Base-by-base conservation (phyloP, 441 rosid species). In the Mallotus repandus region DNA sequence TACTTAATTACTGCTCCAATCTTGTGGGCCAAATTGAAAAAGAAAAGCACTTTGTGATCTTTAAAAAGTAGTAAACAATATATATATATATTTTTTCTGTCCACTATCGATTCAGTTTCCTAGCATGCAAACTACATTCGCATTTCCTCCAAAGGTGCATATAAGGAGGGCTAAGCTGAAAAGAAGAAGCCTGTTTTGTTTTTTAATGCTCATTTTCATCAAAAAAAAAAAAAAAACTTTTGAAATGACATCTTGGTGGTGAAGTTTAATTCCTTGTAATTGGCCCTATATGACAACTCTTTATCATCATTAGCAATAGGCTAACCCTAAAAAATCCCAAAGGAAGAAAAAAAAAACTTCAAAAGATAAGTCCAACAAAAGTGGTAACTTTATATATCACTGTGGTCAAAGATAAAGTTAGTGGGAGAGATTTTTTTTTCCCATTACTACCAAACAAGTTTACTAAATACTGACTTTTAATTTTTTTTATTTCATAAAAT, bases 371-470 rank as follows among this genome's bases (percentile, higher is more conserved):
- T 43, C 45, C 70, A 32, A 67, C 21, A 13, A 18, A 72, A 66
- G 70, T 22, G 57, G 15, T 65, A 65, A 50, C 71, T 61, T 76
- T 69, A n/a, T n/a, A n/a, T 35, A 21, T 25, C n/a, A 43, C 8
- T 18, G 10, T 41, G 69, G 74, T 76, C 79, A 80, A 69, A 76
- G 32, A 21, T 50, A 58, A 76, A 73, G 76, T 63, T 55, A 21
- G 66, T 25, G 29, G 29, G 29, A 25, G 29, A 25, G 29, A 25
- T 25, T 25, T 25, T 25, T 25, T 25, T 25, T 25, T 2, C 29
- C 2, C 29, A 25, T 25, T 25, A 25, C 2, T 25, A 25, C 29
- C 29, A 25, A 25, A 25, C 29, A 25, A 25, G 1, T 25, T 25
- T 25, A 25, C 29, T 2, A 25, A 25, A 25, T 25, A 25, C 29